Evolutionary conservation across 768 basidiomycete genomes (phyloP).

Genomic region (Cyathus striatus): DNA sequence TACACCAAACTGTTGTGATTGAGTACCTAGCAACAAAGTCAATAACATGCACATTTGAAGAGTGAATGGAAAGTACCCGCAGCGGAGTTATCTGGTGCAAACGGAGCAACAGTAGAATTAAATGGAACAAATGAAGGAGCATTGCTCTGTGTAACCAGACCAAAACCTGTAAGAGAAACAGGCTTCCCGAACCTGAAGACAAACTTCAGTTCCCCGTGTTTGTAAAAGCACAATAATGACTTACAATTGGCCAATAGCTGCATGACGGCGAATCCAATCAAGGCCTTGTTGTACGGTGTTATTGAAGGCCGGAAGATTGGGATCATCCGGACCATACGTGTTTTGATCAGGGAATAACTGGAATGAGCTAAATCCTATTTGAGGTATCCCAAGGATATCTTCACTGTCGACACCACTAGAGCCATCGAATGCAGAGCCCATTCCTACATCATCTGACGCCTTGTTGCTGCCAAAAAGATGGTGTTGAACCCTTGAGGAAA

Average conservation of each 20-base stretch:
- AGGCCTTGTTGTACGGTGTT: slow-evolving; percentile 45
- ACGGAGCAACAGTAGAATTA: slow-evolving; percentile 43
- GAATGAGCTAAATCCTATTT: slow-evolving; percentile 56
- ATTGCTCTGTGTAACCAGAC: slow-evolving; percentile 56
- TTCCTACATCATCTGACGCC: slow-evolving; percentile 36
- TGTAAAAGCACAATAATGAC: slow-evolving; percentile 9
- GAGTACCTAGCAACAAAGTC: no score
- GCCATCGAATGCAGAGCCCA: slow-evolving; percentile 55
- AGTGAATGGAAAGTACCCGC: no score
- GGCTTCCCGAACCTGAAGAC: slow-evolving; percentile 53
- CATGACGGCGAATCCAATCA: slow-evolving; percentile 52
- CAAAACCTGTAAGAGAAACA: slow-evolving; percentile 46
- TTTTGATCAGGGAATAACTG: slow-evolving; percentile 69
- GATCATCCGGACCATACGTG: slow-evolving; percentile 43
- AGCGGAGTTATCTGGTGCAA: slow-evolving; percentile 25
- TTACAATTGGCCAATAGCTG: slow-evolving; percentile 38
- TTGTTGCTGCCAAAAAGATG: slow-evolving; percentile 35
- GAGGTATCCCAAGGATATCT: slow-evolving; percentile 53
- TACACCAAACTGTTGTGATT: slow-evolving; percentile 37
- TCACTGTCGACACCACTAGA: slow-evolving; percentile 63
- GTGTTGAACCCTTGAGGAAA: no score
- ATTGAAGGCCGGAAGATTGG: slow-evolving; percentile 44
- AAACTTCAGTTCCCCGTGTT: not conserved
- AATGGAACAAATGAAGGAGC: slow-evolving; percentile 56
- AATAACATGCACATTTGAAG: no score